These are phyloP conservation scores for Botrytis galanthina DNA, from an alignment of 2,329 filamentous ascomycete genomes.

Conservation along the genomic window DNA sequence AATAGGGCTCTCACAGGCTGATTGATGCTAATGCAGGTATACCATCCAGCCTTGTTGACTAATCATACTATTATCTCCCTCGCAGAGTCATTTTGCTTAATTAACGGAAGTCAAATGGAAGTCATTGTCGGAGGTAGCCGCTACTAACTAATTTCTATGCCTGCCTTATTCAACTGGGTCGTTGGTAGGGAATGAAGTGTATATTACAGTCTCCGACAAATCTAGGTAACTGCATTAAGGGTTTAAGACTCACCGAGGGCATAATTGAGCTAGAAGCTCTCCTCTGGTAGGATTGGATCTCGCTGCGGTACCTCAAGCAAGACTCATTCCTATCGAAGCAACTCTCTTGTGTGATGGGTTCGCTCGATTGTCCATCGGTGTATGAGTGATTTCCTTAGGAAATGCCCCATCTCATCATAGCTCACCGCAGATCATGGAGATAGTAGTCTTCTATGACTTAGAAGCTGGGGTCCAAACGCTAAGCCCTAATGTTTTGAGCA, in stretches of 20 bases:
- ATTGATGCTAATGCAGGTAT: constrained; percentile 8
- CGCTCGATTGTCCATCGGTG: neutral
- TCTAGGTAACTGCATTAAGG: constrained; percentile 3
- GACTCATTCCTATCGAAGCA: neutral
- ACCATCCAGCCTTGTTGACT: constrained; percentile 1
- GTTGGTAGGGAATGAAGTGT: neutral
- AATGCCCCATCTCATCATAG: neutral
- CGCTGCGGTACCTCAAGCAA: neutral
- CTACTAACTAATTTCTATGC: neutral
- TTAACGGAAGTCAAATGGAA: neutral
- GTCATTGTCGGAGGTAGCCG: neutral
- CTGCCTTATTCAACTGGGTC: neutral
- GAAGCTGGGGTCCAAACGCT: neutral
- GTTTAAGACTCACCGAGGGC: neutral
- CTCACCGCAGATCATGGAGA: neutral
- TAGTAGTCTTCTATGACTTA: neutral
- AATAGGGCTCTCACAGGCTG: neutral
- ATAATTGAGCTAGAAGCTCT: neutral
- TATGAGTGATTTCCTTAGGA: neutral
- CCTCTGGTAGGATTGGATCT: neutral
- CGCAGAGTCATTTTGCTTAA: neutral
- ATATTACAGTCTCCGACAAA: neutral
- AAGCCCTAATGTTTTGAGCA: neutral
- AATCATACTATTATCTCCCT: neutral
- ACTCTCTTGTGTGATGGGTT: neutral